Percentiles rank a stretch among this genome's conserved stretches.
Conservation (phyloP, 2,329 filamentous ascomycete genomes). For the Fusarium sp. region DNA sequence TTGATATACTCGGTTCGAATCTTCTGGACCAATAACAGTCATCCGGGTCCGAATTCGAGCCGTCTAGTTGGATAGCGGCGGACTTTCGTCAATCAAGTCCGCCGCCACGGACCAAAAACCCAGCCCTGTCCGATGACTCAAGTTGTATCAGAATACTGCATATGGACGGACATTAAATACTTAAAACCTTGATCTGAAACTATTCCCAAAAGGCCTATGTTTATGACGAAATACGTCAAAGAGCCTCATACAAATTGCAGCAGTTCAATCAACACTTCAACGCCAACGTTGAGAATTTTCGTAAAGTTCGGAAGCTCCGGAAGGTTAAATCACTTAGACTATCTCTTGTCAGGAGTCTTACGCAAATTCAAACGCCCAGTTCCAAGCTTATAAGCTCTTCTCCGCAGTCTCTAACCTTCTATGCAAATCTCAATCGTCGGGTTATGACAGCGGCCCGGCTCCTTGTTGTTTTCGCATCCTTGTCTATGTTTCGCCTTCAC, state of each 20-base stretch:
- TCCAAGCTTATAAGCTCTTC: neutral
- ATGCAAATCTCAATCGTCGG: neutral
- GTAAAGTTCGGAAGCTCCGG: conserved; percentile 30
- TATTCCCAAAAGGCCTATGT: neutral
- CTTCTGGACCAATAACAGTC: conserved; percentile 29
- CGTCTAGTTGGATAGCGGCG: conserved; percentile 19
- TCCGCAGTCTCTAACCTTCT: neutral
- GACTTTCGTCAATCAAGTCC: conserved; percentile 30
- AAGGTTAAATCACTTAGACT: conserved; percentile 21
- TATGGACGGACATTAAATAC: neutral
- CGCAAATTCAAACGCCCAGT: neutral
- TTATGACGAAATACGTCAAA: neutral
- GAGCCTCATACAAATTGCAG: neutral
- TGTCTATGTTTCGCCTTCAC: neutral
- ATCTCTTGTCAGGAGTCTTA: neutral
- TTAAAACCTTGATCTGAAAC: neutral
- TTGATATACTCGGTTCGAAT: conserved; percentile 12
- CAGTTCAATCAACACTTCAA: neutral
- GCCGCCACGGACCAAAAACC: conserved; percentile 5
- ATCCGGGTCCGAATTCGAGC: conserved; percentile 19
- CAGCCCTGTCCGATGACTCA: conserved; percentile 8
- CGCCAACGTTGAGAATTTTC: neutral
- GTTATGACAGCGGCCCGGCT: neutral
- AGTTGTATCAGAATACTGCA: neutral
- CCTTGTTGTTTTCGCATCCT: conserved; percentile 1